Conservation (phyloP, 495 filamentous ascomycete species). For the Penicillium maclennaniae region DNA sequence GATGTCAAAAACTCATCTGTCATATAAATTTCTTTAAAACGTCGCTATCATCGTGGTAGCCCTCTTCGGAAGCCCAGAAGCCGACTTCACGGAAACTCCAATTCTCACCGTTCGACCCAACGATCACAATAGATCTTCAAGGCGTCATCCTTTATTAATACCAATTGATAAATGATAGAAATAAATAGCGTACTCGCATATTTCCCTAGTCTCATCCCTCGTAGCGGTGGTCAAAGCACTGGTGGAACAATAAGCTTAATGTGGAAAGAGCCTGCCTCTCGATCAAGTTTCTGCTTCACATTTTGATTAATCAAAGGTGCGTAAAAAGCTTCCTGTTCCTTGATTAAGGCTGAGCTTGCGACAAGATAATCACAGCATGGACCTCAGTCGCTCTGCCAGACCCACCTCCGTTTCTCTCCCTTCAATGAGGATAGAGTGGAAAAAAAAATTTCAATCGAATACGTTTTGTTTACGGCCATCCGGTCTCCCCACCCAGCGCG, state of each 20-base stretch:
- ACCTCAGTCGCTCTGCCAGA: background rate
- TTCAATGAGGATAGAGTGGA: background rate
- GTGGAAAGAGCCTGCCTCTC: background rate
- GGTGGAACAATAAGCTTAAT: background rate
- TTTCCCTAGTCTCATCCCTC: too few relatives aligned
- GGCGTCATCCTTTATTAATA: too few relatives aligned
- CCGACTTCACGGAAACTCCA: too few relatives aligned
- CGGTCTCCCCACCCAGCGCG: background rate
- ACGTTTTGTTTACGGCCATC: background rate
- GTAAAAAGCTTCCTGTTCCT: background rate
- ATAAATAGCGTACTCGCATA: too few relatives aligned
- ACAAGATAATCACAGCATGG: background rate
- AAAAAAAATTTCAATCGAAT: background rate
- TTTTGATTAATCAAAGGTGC: background rate
- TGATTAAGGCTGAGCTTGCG: background rate
- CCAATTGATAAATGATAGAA: too few relatives aligned
- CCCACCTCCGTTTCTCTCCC: background rate
- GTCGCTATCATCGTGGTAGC: too few relatives aligned
- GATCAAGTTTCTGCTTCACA: background rate
- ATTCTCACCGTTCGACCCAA: too few relatives aligned
- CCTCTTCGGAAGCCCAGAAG: too few relatives aligned
- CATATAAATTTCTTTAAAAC: too few relatives aligned
- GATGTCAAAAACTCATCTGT: too few relatives aligned
- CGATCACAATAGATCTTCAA: too few relatives aligned
- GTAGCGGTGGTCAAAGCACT: too few relatives aligned